Conservation (phyloP, 176 grass and related monocot species). For the Metroxylon sagu region DNA sequence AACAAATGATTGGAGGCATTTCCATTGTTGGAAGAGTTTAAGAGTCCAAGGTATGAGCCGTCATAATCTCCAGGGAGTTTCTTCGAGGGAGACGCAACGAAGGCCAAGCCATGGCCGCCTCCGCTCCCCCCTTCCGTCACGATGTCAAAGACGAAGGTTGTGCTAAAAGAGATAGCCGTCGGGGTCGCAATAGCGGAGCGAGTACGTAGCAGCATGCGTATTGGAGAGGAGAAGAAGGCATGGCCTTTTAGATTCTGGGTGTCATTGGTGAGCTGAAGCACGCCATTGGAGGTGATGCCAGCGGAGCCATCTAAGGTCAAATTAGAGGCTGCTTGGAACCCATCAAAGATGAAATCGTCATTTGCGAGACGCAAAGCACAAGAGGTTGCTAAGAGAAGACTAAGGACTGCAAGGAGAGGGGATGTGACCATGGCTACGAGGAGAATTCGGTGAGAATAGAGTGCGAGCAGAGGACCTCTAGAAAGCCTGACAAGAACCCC, state of each 20-base stretch:
- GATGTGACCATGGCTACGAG: not conserved
- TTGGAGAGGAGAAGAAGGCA: not conserved
- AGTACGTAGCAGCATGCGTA: not conserved
- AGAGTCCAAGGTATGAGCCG: too few relatives aligned
- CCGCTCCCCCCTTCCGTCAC: not conserved
- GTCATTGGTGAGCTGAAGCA: slow-evolving; percentile 12
- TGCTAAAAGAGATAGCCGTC: not conserved
- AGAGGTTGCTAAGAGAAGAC: not conserved
- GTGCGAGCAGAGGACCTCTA: too few relatives aligned
- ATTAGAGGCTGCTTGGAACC: not conserved
- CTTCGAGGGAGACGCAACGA: not conserved
- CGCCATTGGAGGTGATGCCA: not conserved
- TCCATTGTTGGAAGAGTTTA: too few relatives aligned
- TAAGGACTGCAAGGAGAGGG: not conserved
- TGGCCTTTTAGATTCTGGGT: not conserved
- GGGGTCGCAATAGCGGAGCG: not conserved
- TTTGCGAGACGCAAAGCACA: too few relatives aligned
- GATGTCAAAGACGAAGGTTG: slow-evolving; percentile 7
- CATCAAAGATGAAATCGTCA: slow-evolving; percentile 1
- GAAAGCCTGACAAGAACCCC: too few relatives aligned
- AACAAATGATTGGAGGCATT: too few relatives aligned
- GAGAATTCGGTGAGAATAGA: too few relatives aligned
- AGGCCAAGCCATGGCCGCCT: slow-evolving; percentile 1
- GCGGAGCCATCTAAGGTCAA: slow-evolving; percentile 6
- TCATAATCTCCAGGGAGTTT: too few relatives aligned